Percentiles rank a stretch among this genome's conserved stretches.
These are phyloP conservation scores for Carex sylvatica DNA, from an alignment of 202 grass and related monocot genomes.

Conservation along the genomic window DNA sequence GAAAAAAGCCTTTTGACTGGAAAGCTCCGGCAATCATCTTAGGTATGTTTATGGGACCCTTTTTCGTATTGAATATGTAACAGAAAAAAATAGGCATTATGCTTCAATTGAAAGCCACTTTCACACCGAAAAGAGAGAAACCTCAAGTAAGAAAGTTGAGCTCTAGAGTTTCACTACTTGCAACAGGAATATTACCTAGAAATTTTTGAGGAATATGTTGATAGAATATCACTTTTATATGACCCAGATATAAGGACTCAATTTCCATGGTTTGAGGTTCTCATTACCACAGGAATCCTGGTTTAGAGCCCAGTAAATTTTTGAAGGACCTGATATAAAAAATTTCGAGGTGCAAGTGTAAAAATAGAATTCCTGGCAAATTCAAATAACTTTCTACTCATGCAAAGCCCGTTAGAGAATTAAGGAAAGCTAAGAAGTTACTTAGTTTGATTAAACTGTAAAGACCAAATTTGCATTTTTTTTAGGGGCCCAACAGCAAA, in stretches of 20 bases:
- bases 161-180: neutral
- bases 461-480: neutral
- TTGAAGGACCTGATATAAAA: neutral
- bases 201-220: neutral
- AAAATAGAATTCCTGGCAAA: neutral
- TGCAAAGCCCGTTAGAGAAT: neutral
- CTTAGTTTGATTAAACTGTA: neutral
- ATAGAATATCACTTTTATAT: neutral
- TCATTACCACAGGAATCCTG: neutral
- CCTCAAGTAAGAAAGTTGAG: neutral
- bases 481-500: neutral
- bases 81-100: neutral
- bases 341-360: neutral
- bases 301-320: neutral
- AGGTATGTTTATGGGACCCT: slow-evolving; percentile 36
- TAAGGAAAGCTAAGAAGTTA: neutral
- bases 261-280: neutral
- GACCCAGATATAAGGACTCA: neutral
- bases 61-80: neutral
- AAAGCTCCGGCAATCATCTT: slow-evolving; percentile 74
- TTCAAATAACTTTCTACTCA: neutral
- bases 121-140: neutral
- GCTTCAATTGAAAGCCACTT: neutral
- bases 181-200: neutral
- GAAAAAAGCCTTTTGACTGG: slow-evolving; percentile 52